Conservation (phyloP, 2,329 filamentous ascomycete species). For the Colletotrichum eleusines region DNA sequence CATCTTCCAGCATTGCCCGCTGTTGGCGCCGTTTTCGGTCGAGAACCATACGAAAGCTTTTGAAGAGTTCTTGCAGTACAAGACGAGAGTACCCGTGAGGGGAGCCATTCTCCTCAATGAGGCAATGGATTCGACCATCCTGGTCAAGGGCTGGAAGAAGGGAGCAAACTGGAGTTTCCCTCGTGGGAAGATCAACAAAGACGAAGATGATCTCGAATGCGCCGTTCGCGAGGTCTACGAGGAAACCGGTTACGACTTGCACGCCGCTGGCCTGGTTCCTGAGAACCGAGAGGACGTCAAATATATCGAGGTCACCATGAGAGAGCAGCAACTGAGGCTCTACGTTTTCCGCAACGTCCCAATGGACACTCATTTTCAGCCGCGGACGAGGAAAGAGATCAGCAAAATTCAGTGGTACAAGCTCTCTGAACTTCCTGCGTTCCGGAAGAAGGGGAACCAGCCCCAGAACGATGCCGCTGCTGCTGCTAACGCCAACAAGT, state of each 20-base stretch:
- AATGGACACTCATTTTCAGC: slow-evolving; percentile 88
- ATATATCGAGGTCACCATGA: slow-evolving; percentile 88
- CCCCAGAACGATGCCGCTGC: slow-evolving; percentile 66
- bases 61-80: slow-evolving; percentile 93
- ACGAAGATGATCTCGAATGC: slow-evolving; percentile 93
- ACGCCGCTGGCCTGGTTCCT: slow-evolving; percentile 79
- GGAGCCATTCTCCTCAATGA: slow-evolving; percentile 94
- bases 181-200: slow-evolving; percentile 97
- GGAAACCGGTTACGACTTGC: slow-evolving; percentile 91
- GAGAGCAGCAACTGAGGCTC: slow-evolving; percentile 91
- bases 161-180: slow-evolving; percentile 97
- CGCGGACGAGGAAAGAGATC: slow-evolving; percentile 95
- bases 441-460: slow-evolving; percentile 75
- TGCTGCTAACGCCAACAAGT: slow-evolving; percentile 81
- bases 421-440: slow-evolving; percentile 86
- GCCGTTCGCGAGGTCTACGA: slow-evolving; percentile 95
- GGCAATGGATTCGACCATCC: slow-evolving; percentile 91
- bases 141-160: slow-evolving; percentile 99
- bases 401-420: slow-evolving; percentile 97
- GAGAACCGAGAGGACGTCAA: slow-evolving; percentile 76
- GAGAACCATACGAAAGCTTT: slow-evolving; percentile 86
- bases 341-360: slow-evolving; percentile 93
- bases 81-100: slow-evolving; percentile 91
- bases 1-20: slow-evolving; percentile 94
- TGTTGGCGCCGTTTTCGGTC: slow-evolving; percentile 83